Conservation (phyloP, 768 basidiomycete species). For the Aureoboletus auriporus region DNA sequence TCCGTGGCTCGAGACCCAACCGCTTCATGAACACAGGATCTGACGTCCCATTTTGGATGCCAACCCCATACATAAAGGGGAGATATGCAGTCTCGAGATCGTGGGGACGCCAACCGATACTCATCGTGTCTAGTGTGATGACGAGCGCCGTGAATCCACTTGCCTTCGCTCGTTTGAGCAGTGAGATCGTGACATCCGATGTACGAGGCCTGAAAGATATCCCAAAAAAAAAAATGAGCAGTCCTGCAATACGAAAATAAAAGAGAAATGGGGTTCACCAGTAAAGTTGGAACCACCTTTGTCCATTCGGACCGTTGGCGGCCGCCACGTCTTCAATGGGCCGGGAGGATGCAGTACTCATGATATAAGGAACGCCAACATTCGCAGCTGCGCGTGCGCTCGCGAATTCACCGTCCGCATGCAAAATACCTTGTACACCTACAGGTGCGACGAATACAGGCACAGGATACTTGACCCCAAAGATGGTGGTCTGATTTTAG, state of each 20-base stretch:
- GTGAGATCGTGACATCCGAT: constrained; percentile 57
- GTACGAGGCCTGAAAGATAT: constrained; percentile 49
- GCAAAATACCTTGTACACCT: constrained; percentile 74
- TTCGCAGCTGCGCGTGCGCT: constrained; percentile 60
- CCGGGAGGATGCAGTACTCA: constrained; percentile 71
- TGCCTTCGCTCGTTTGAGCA: constrained; percentile 62
- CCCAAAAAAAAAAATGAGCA: background rate
- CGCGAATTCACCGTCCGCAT: constrained; percentile 68
- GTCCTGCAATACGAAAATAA: too few species aligned
- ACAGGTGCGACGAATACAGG: constrained; percentile 71
- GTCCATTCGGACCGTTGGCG: constrained; percentile 58
- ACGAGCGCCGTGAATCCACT: constrained; percentile 68
- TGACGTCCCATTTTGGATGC: constrained; percentile 61
- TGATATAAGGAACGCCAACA: constrained; percentile 62
- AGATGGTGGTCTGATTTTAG: constrained; percentile 56
- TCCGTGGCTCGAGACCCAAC: constrained; percentile 40
- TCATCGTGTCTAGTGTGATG: constrained; percentile 75
- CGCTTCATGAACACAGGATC: constrained; percentile 78
- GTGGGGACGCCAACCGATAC: constrained; percentile 72
- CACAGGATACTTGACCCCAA: constrained; percentile 58
- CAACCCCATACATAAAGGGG: constrained; percentile 64
- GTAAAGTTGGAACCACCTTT: constrained; percentile 81
- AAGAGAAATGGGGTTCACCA: constrained; percentile 41
- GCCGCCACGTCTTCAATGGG: constrained; percentile 75
- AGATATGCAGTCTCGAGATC: constrained; percentile 63